phyloP scores from a whole-genome alignment of 2,329 filamentous ascomycete genomes.

The Penicillium expansum region DNA sequence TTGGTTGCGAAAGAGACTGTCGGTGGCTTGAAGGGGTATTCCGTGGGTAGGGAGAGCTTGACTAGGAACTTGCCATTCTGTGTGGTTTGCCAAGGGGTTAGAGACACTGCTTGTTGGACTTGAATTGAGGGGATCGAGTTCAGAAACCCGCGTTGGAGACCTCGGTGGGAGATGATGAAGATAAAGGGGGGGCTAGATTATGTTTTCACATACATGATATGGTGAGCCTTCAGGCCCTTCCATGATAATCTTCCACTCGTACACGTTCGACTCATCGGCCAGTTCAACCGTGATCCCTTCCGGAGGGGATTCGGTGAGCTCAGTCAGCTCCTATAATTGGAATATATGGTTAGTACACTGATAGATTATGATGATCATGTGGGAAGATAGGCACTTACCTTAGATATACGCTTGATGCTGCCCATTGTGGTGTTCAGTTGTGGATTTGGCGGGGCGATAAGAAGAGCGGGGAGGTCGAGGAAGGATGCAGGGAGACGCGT shows the following conservation, averaged over 20 bases:
- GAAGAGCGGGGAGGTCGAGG: constrained; percentile 12
- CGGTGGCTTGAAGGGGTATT: constrained; percentile 90
- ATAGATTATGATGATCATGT: neutral
- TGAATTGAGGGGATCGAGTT: neutral
- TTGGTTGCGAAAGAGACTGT: constrained; percentile 77
- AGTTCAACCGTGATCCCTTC: constrained; percentile 57
- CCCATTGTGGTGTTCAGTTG: constrained; percentile 31
- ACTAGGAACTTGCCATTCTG: constrained; percentile 73
- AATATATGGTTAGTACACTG: neutral
- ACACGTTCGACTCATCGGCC: constrained; percentile 62
- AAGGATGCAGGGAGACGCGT: constrained; percentile 1
- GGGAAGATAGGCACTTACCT: constrained; percentile 29
- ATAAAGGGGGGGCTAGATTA: neutral
- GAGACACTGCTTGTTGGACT: neutral
- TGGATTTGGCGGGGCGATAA: constrained; percentile 13
- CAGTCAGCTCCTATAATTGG: constrained; percentile 55
- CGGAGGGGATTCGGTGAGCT: constrained; percentile 56
- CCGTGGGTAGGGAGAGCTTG: constrained; percentile 67
- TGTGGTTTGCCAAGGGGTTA: constrained; percentile 8
- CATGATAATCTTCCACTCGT: constrained; percentile 66
- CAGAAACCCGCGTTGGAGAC: neutral
- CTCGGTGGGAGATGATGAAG: neutral
- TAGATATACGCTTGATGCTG: constrained; percentile 49
- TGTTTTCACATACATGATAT: constrained; percentile 56
- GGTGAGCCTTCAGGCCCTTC: constrained; percentile 63